Evolutionary conservation across 805 yeast species (phyloP).

Genomic region (Nakazawaea siamensis): DNA sequence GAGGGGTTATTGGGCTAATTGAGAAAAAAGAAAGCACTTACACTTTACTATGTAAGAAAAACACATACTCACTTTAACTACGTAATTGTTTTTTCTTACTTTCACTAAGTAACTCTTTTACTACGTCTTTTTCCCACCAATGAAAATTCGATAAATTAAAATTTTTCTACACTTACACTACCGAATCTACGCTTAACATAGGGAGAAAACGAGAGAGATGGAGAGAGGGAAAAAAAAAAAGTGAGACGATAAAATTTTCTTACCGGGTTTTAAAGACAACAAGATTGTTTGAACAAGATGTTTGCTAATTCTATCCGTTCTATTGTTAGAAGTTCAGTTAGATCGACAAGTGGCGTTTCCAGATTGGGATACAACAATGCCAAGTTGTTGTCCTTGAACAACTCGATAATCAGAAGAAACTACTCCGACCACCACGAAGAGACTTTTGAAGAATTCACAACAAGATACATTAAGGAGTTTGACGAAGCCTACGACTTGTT

Average conservation of each 20-base stretch:
- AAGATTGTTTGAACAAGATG: slow-evolving; percentile 16
- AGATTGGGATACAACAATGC: slow-evolving; percentile 12
- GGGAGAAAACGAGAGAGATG: no score
- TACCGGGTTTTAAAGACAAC: not conserved
- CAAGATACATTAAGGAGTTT: slow-evolving; percentile 87
- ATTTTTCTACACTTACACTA: no score
- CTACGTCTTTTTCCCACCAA: no score
- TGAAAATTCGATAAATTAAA: no score
- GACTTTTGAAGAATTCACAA: slow-evolving; percentile 90
- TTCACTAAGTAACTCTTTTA: no score
- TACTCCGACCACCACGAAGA: slow-evolving; percentile 86
- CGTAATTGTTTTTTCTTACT: no score
- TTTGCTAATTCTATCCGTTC: slow-evolving; percentile 26
- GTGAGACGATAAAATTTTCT: not conserved
- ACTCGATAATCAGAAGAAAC: slow-evolving; percentile 37
- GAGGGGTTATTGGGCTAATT: slow-evolving; percentile 1
- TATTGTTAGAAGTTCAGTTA: slow-evolving; percentile 24
- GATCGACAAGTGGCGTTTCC: slow-evolving; percentile 14
- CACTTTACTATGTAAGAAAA: no score
- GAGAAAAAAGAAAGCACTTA: no score
- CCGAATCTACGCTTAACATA: no score
- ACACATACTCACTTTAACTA: no score
- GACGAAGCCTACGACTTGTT: slow-evolving; percentile 86
- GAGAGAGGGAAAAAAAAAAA: no score
- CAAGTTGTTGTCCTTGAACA: slow-evolving; percentile 15